Percentiles rank a stretch among this genome's conserved stretches.
Evolutionary conservation across 768 basidiomycete genomes (phyloP).

Genomic region (Russula sp.): DNA sequence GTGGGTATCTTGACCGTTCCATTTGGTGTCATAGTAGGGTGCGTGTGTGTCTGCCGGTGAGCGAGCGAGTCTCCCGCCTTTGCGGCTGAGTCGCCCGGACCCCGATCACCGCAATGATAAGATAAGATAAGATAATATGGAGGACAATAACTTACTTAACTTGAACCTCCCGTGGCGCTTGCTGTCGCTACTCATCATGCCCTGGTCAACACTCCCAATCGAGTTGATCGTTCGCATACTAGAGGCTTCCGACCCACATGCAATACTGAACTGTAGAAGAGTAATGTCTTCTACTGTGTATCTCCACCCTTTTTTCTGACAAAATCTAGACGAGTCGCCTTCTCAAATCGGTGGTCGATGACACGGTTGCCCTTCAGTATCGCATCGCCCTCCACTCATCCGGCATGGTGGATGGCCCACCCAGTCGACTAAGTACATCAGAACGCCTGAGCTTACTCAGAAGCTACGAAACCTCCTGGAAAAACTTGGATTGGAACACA

Average conservation of each 20-base stretch:
- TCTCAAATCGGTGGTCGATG: conserved; percentile 23
- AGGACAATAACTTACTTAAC: too few relatives aligned
- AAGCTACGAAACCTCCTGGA: conserved; percentile 22
- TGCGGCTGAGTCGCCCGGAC: conserved; percentile 14
- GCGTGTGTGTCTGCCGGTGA: not conserved
- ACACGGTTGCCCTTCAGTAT: conserved; percentile 19
- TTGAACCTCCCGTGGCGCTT: not conserved
- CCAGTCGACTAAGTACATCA: not conserved
- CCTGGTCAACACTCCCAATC: conserved; percentile 9
- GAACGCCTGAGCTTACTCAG: conserved; percentile 21
- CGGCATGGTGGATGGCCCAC: conserved; percentile 25
- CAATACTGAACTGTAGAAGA: conserved; percentile 14
- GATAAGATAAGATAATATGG: conserved; percentile 20
- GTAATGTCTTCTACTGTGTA: not conserved
- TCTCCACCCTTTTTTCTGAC: not conserved
- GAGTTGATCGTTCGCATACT: conserved; percentile 22
- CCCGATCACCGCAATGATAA: conserved; percentile 16
- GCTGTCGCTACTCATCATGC: not conserved
- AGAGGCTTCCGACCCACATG: not conserved
- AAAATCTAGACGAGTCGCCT: conserved; percentile 13
- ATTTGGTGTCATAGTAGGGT: conserved; percentile 35
- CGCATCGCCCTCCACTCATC: conserved; percentile 17
- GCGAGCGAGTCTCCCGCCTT: not conserved
- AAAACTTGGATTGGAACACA: conserved; percentile 18
- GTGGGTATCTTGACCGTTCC: conserved; percentile 34